Evolutionary conservation across 129 eudicot genomes (phyloP), one percentile per base, ranked within the genome.

Genomic region (Cynara cardunculus): DNA sequence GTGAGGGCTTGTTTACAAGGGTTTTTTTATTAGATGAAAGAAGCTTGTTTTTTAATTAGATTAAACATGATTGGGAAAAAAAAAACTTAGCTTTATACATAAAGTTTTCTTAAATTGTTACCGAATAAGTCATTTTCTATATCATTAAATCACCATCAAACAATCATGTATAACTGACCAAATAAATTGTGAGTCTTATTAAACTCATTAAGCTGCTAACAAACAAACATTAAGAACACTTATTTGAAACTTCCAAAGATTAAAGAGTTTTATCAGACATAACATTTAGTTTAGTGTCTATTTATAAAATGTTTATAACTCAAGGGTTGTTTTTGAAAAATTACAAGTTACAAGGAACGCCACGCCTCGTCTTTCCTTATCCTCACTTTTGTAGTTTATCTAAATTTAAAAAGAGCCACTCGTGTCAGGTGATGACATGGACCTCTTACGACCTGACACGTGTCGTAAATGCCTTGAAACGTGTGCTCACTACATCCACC

Each of bases 401-500:
- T 69, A 69, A 76, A 82, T 82, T 49, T 32, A 82, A 82, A 67
- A 75, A 69, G 85, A 82, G 62, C 81, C 85, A 82, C 85, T 82
- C 81, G 81, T 82, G 85, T 32, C 85, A 82, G 46, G 62, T 66
- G 65, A 75, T 82, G 85, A 82, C 81, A 3, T 82, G 85, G 71
- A 68, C 85, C 77, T 30, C 27, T 75, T 5, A 82, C 0, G 18
- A 3, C 39, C 70, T 3, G 62, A 24, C 85, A 82, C 81, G 81
- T 75, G 85, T 69, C 6, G n/a, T 0, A 2, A 22, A 3, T 25
- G 46, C 81, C 3, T 82, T 75, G 81, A 69, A 18, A 31, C 81
- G 85, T 82, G 85, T 82, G 85, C 81, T 82, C 81, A 53, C 72
- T 82, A 66, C 77, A 69, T 82, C 85, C 75, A 81, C 79, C 11